phyloP scores from a whole-genome alignment of 305 asterid species.

The Ajuga reptans region DNA sequence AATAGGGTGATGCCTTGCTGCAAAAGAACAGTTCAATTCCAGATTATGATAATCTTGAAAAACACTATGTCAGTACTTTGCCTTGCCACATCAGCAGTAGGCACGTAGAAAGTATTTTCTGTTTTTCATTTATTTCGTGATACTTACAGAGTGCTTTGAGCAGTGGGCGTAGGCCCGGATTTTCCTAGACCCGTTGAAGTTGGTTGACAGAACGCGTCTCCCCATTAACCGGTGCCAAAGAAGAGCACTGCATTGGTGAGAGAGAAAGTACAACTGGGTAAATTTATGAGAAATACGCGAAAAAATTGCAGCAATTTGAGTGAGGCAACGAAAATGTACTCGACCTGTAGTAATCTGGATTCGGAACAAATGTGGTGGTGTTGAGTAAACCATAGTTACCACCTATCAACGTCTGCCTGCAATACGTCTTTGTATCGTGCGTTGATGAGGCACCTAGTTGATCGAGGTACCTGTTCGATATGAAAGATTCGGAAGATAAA shows the following conservation, averaged over 20 bases:
- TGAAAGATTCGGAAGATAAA: neutral
- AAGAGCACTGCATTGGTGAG: constrained; percentile 52
- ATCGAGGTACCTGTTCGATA: constrained; percentile 60
- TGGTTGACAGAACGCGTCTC: constrained; percentile 44
- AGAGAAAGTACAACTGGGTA: neutral
- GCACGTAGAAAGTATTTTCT: neutral
- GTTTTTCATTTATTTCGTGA: neutral
- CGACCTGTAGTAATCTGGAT: constrained; percentile 94
- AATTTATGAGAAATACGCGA: neutral
- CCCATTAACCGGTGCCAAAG: constrained; percentile 97
- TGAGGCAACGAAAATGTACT: neutral
- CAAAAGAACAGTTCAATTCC: constrained; percentile 15
- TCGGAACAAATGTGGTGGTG: constrained; percentile 63
- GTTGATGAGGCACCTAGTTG: constrained; percentile 69
- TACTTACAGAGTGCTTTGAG: constrained; percentile 67
- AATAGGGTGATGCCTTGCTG: constrained; percentile 65
- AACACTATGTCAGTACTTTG: neutral
- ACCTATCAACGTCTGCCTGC: constrained; percentile 78
- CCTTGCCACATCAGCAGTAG: neutral
- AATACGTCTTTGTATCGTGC: constrained; percentile 62
- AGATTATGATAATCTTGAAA: neutral
- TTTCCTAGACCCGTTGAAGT: constrained; percentile 39
- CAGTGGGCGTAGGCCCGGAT: constrained; percentile 88
- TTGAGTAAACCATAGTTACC: constrained; percentile 85
- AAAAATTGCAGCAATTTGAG: neutral